phyloP scores from a whole-genome alignment of 2,329 filamentous ascomycete genomes.

The Sordariomycetes sp. region DNA sequence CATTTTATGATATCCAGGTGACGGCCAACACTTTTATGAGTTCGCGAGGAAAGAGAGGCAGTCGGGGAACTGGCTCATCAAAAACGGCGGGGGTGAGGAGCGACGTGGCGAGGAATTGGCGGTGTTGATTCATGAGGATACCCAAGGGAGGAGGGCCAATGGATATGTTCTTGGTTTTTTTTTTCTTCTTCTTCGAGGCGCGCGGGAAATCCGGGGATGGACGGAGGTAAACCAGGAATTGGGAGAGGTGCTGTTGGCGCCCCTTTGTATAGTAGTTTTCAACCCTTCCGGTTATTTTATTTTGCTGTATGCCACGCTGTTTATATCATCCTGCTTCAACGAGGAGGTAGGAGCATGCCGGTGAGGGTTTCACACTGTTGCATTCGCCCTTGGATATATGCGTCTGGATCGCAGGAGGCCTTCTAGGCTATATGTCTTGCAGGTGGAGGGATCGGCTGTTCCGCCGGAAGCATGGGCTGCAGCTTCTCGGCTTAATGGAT shows the following conservation, averaged over 20 bases:
- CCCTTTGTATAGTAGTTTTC: background rate
- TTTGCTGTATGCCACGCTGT: background rate
- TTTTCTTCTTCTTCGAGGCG: too few relatives aligned
- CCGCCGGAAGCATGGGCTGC: too few relatives aligned
- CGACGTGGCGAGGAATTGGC: background rate
- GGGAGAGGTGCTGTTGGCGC: background rate
- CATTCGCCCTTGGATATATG: too few relatives aligned
- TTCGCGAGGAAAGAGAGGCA: background rate
- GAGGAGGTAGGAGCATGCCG: too few relatives aligned
- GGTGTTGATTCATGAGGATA: background rate
- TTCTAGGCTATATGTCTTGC: too few relatives aligned
- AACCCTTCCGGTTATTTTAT: background rate
- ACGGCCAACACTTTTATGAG: constrained; percentile 4
- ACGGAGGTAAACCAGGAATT: background rate
- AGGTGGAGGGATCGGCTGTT: too few relatives aligned
- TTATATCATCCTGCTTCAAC: background rate
- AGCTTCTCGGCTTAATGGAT: too few relatives aligned
- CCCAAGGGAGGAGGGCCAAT: background rate
- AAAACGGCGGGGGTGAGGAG: background rate
- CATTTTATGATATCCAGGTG: constrained; percentile 5
- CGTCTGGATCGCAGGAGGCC: too few relatives aligned
- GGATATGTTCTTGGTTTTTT: background rate
- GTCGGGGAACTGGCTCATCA: background rate
- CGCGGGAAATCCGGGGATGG: background rate
- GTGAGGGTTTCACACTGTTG: too few relatives aligned